Base-by-base conservation (phyloP, 1,139 yeast genomes). In the Suhomyces bribrorum region DNA sequence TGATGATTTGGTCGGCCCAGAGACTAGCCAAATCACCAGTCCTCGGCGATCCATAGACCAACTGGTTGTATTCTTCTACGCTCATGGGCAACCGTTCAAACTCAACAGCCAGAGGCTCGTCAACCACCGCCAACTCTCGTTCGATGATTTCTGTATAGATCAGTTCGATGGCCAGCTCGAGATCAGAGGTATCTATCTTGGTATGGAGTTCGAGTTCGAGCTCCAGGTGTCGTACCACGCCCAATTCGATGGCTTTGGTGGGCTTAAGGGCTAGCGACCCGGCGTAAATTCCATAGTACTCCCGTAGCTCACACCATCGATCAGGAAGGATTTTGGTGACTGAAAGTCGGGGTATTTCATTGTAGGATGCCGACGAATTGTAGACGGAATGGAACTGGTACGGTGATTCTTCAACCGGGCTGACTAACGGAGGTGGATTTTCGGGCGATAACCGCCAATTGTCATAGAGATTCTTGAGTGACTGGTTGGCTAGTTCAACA, bases 1-100 rank as follows among this genome's bases (percentile, higher is more conserved):
- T 46, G 2, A 69, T 56, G 1, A 64, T 53, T 29, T 58, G 57
- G 18, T 61, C 62, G 14, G 59, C 49, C 75, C 77, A 66, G 7
- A 53, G 59, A 5, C 45, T 45, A 1, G 69, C 68, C 31, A 66
- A 43, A 7, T 45, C 39, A 37, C 63, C 50, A 20, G 44, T 62
- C 7, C 37, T 36, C 3, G 31, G 29, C 14, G 43, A 39, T 3
- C 58, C 57, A 14, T 34, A 28, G 2, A 47, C 38, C 26, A 47
- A 14, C 5, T 32, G 20, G 7, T 18, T 11, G n/a, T 34, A 33
- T 24, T 29, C 34, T 9, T 36, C 40, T 4, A 14, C 20, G 7
- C 24, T 12, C 4, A 14, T 11, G 23, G 33, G 9, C 14, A 36
- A 26, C 32, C 23, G 13, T 11, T 28, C 14, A 16, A 7, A 5